Conservation (phyloP, 306 rosid species). For the Cicer judaicum region DNA sequence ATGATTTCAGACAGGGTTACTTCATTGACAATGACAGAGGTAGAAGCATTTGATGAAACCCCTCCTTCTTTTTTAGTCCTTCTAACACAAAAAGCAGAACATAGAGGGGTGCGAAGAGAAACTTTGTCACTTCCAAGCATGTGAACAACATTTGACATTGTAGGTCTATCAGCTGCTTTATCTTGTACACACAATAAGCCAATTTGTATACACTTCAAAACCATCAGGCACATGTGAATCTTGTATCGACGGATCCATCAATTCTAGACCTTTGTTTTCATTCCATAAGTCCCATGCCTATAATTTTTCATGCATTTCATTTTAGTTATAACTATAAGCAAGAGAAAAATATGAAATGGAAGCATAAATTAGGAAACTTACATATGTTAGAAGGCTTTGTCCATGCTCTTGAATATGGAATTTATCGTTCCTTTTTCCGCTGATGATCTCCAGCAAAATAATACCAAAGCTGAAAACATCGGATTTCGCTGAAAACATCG, state of each 20-base stretch:
- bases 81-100: conserved; percentile 52
- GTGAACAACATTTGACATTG: conserved; percentile 56
- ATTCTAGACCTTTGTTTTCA: conserved; percentile 48
- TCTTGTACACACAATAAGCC: conserved; percentile 67
- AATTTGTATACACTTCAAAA: conserved; percentile 52
- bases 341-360: not conserved
- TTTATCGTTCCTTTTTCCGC: conserved; percentile 45
- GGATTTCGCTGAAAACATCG: conserved; percentile 52
- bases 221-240: conserved; percentile 30
- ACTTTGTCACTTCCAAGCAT: conserved; percentile 51
- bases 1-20: conserved; percentile 24
- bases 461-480: conserved; percentile 59
- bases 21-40: conserved; percentile 18
- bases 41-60: conserved; percentile 37
- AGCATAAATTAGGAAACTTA: conserved; percentile 25
- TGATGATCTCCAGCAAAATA: conserved; percentile 54
- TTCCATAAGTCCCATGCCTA: conserved; percentile 24
- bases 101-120: conserved; percentile 53
- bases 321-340: conserved; percentile 5
- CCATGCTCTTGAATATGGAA: conserved; percentile 48
- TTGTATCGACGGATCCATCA: conserved; percentile 53
- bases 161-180: conserved; percentile 58
- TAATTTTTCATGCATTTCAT: not conserved
- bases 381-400: conserved; percentile 49
- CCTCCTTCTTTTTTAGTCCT: not conserved